Evolutionary conservation across 2,329 filamentous ascomycete genomes (phyloP).

Genomic region (Colletotrichum destructivum): DNA sequence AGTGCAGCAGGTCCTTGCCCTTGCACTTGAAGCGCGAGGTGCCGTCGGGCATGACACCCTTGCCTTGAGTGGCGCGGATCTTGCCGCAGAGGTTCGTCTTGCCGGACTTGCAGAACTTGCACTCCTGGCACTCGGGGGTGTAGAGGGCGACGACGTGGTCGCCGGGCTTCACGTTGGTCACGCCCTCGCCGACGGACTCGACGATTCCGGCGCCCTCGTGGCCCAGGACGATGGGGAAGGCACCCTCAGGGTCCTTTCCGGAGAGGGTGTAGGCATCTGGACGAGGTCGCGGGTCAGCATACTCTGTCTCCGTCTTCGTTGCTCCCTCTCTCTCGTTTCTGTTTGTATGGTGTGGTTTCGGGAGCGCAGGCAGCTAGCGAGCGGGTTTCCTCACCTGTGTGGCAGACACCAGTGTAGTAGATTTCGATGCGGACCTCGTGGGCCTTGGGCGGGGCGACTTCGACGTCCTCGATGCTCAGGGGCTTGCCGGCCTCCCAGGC

Average conservation of each 20-base stretch:
- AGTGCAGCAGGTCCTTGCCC: slow-evolving; percentile 95
- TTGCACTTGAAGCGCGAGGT: slow-evolving; percentile 95
- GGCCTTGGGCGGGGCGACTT: slow-evolving; percentile 89
- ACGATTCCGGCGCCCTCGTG: slow-evolving; percentile 94
- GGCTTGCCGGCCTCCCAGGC: slow-evolving; percentile 97
- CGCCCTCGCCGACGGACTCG: slow-evolving; percentile 94
- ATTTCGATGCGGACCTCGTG: slow-evolving; percentile 98
- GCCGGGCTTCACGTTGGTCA: slow-evolving; percentile 93
- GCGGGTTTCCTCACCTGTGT: slow-evolving; percentile 78
- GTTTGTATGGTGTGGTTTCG: background rate
- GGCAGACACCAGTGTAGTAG: slow-evolving; percentile 98
- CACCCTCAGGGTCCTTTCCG: slow-evolving; percentile 97
- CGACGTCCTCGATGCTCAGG: slow-evolving; percentile 90
- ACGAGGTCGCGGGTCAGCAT: background rate
- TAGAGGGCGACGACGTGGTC: slow-evolving; percentile 94
- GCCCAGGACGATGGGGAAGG: slow-evolving; percentile 89
- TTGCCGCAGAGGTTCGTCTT: slow-evolving; percentile 99
- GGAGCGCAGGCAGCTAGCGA: slow-evolving; percentile 39
- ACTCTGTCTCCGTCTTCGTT: background rate
- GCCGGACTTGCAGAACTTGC: slow-evolving; percentile 99
- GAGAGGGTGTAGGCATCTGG: slow-evolving; percentile 95
- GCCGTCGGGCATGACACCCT: slow-evolving; percentile 97
- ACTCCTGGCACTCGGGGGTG: slow-evolving; percentile 96
- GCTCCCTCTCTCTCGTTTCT: slow-evolving; percentile 1
- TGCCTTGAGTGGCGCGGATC: slow-evolving; percentile 94